phyloP scores from a whole-genome alignment of 495 filamentous ascomycete species.

The Diplogelasinospora grovesii region DNA sequence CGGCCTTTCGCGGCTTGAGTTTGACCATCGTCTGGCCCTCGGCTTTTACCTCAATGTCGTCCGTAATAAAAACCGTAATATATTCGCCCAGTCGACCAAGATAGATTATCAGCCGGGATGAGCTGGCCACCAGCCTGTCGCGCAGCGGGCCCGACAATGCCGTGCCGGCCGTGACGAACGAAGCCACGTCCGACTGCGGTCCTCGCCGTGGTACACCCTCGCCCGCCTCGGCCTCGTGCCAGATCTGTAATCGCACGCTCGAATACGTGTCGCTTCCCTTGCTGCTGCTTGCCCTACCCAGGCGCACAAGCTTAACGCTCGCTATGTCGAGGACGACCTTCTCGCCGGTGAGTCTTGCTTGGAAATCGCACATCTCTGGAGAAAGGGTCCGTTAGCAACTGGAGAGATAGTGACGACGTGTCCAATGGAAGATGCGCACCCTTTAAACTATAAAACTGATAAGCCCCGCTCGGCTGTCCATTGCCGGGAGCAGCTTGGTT shows the following conservation, averaged over 20 bases:
- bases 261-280: conserved; percentile 22
- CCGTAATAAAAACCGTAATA: conserved; percentile 26
- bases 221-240: conserved; percentile 24
- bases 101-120: conserved; percentile 23
- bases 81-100: conserved; percentile 25
- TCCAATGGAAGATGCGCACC: conserved; percentile 6
- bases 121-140: conserved; percentile 21
- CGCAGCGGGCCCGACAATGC: conserved; percentile 23
- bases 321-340: conserved; percentile 29
- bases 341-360: conserved; percentile 27
- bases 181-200: conserved; percentile 19
- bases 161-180: conserved; percentile 28
- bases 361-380: conserved; percentile 26
- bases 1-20: conserved; percentile 20
- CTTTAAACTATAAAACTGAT: conserved; percentile 20
- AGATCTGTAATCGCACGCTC: conserved; percentile 27
- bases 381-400: no score
- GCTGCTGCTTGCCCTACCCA: conserved; percentile 14
- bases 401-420: no score
- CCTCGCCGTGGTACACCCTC: no score
- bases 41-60: conserved; percentile 25
- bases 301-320: conserved; percentile 22
- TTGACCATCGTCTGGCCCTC: conserved; percentile 24
- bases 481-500: conserved; percentile 6
- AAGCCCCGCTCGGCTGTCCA: conserved; percentile 23